These are phyloP conservation scores for Rickenella mellea DNA, from an alignment of 768 basidiomycete species.

Conservation along the genomic window DNA sequence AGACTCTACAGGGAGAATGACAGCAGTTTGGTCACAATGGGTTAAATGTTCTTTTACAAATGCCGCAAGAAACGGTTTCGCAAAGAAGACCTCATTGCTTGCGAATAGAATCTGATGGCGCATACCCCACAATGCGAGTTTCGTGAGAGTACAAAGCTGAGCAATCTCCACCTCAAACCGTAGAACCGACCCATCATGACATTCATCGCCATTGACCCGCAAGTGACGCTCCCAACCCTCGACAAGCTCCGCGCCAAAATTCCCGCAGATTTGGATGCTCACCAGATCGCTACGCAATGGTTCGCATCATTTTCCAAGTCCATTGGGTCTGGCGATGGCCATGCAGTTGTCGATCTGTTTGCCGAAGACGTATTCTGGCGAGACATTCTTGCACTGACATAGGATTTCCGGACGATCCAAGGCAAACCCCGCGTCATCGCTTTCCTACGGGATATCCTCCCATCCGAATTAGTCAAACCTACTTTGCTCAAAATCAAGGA, in stretches of 20 bases:
- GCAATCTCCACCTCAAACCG: too few relatives aligned
- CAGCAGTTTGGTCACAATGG: too few relatives aligned
- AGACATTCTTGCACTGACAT: constrained; percentile 21
- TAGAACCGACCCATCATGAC: too few relatives aligned
- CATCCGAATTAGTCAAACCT: neutral
- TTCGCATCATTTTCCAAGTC: constrained; percentile 11
- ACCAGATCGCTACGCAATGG: constrained; percentile 17
- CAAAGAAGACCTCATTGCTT: too few relatives aligned
- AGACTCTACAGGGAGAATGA: too few relatives aligned
- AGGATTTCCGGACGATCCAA: constrained; percentile 22
- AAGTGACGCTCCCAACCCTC: constrained; percentile 13
- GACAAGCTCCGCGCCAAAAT: constrained; percentile 8
- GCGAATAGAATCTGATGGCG: too few relatives aligned
- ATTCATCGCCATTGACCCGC: too few relatives aligned
- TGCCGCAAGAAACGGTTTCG: too few relatives aligned
- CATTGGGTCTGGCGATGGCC: constrained; percentile 6
- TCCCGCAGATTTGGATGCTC: constrained; percentile 26
- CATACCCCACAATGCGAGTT: too few relatives aligned
- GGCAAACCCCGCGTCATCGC: constrained; percentile 9
- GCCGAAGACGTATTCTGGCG: constrained; percentile 21
- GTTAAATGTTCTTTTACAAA: too few relatives aligned
- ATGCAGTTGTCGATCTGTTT: constrained; percentile 7
- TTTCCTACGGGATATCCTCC: constrained; percentile 4
- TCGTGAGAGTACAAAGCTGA: too few relatives aligned
- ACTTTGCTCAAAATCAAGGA: neutral